These are phyloP conservation scores for Trifolium pratense DNA, from an alignment of 306 rosid genomes.

Conservation along the genomic window DNA sequence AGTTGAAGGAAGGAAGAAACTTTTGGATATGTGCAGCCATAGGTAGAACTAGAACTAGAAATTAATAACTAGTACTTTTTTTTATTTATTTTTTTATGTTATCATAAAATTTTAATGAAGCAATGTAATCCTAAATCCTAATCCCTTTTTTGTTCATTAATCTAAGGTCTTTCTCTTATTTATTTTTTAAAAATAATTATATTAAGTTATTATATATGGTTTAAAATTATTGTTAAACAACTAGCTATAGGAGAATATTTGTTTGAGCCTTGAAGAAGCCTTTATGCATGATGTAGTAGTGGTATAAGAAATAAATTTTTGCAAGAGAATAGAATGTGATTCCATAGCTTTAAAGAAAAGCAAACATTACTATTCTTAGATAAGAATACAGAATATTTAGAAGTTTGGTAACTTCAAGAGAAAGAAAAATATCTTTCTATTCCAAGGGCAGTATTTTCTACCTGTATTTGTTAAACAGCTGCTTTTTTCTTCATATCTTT, in stretches of 20 bases:
- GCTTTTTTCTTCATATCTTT: neutral
- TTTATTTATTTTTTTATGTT: neutral
- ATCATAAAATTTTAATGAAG: conserved; percentile 23
- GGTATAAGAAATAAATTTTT: conserved; percentile 22
- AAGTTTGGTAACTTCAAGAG: conserved; percentile 52
- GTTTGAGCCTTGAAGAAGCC: conserved; percentile 37
- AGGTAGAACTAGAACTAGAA: conserved; percentile 56
- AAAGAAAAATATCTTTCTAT: conserved; percentile 52
- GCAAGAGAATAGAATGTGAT: conserved; percentile 55
- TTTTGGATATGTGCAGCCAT: conserved; percentile 79
- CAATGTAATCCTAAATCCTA: no score
- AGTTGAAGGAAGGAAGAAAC: conserved; percentile 87
- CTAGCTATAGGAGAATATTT: neutral
- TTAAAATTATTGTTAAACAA: neutral
- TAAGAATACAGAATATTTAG: conserved; percentile 50
- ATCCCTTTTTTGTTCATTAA: conserved; percentile 14
- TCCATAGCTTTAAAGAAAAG: conserved; percentile 67
- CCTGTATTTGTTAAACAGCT: no score
- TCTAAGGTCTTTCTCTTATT: conserved; percentile 1
- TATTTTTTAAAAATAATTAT: neutral
- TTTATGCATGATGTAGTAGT: no score
- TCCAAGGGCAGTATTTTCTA: no score
- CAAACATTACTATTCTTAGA: conserved; percentile 50
- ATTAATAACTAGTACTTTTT: neutral
- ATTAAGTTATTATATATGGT: no score